These are phyloP conservation scores for Eucalyptus coolabah DNA, from an alignment of 345 rosid species.

Conservation along the genomic window DNA sequence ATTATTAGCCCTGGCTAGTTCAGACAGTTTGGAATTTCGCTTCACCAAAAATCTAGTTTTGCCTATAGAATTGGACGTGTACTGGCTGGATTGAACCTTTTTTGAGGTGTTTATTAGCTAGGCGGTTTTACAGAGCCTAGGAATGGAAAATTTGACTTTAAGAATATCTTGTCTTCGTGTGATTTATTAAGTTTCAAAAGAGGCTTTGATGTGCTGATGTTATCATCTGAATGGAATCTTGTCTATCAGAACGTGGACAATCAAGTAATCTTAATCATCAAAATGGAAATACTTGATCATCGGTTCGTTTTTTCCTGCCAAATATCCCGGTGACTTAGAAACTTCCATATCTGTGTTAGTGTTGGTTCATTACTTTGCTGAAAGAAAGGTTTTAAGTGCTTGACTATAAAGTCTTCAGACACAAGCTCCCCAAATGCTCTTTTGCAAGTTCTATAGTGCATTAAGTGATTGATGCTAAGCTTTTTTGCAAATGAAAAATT, in stretches of 20 bases:
- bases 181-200: no score
- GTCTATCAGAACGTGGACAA: neutral
- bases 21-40: neutral
- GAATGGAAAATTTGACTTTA: no score
- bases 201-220: neutral
- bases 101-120: fast-evolving
- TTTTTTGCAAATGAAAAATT: no score
- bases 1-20: neutral
- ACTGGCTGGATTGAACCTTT: neutral
- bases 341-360: neutral
- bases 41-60: no score
- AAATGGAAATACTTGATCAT: no score
- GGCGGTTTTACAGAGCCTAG: neutral
- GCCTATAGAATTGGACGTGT: neutral
- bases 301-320: neutral
- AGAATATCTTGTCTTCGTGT: neutral
- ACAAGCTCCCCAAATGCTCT: neutral
- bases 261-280: neutral
- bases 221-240: neutral
- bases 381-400: neutral
- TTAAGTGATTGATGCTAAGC: neutral
- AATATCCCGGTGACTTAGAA: neutral
- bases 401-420: neutral
- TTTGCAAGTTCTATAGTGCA: neutral
- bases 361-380: neutral